A percentile compares a stretch with the other conserved stretches of the same genome.
Conservation (phyloP, 805 yeast species). For the Candida easanensis region DNA sequence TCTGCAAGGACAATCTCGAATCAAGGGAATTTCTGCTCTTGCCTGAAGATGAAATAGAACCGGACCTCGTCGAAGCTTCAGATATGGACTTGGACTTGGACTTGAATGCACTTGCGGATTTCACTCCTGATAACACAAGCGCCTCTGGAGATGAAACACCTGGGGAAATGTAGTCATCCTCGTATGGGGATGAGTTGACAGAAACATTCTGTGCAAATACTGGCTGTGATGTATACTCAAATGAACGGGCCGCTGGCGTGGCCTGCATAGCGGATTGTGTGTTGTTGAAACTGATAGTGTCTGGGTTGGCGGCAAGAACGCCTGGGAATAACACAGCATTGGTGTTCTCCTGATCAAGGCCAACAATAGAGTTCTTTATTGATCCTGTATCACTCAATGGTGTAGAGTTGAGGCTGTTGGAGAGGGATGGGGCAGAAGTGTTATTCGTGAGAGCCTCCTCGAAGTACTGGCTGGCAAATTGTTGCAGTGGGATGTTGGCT, state of each 20-base stretch:
- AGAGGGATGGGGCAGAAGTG: constrained; percentile 8
- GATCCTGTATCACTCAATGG: constrained; percentile 4
- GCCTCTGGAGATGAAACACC: constrained; percentile 3
- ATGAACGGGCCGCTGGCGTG: background rate
- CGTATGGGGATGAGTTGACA: constrained; percentile 8
- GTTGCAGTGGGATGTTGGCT: background rate
- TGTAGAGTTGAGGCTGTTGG: constrained; percentile 13
- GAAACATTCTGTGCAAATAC: background rate
- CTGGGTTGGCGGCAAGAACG: constrained; percentile 5
- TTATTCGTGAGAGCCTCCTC: constrained; percentile 2
- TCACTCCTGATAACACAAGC: background rate
- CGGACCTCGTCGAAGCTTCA: constrained; percentile 2
- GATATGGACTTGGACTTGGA: constrained; percentile 7
- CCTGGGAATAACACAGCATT: constrained; percentile 4
- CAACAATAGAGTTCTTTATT: background rate
- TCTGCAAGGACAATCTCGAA: constrained; percentile 56
- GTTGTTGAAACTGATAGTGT: background rate
- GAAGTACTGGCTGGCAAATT: constrained; percentile 5
- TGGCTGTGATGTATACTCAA: constrained; percentile 11
- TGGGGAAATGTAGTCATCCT: background rate
- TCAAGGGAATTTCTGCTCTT: constrained; percentile 32
- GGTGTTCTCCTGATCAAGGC: background rate
- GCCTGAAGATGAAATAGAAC: background rate
- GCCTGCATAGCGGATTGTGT: background rate
- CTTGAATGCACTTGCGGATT: no score